Evolutionary conservation across 2,329 filamentous ascomycete species (phyloP).

Genomic region (Graphium sp.): DNA sequence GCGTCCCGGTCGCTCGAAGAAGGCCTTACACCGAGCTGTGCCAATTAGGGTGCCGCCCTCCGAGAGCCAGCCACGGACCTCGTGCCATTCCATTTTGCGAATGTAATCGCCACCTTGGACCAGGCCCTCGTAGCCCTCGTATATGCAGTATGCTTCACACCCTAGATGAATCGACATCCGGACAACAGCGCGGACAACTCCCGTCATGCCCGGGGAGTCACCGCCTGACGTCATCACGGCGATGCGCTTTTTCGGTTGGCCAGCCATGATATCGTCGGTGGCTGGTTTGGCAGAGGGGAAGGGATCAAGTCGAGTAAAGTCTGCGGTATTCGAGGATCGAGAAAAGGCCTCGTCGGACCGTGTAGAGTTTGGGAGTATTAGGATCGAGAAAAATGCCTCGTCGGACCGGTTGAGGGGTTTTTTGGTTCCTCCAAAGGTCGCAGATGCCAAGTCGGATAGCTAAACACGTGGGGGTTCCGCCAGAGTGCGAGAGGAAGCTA

Average conservation of each 20-base stretch:
- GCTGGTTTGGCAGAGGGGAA: conserved; percentile 7
- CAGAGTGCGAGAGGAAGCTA: no score
- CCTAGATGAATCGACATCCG: conserved; percentile 77
- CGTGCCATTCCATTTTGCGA: conserved; percentile 74
- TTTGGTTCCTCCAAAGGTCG: no score
- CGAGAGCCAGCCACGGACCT: conserved; percentile 85
- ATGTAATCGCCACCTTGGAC: conserved; percentile 83
- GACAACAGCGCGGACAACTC: conserved; percentile 74
- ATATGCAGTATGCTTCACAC: conserved; percentile 66
- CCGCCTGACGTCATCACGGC: conserved; percentile 90
- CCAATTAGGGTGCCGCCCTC: conserved; percentile 94
- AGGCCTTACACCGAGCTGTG: conserved; percentile 81
- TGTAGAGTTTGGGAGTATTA: conserved; percentile 1
- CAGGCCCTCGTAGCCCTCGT: conserved; percentile 91
- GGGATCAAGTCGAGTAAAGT: conserved; percentile 5
- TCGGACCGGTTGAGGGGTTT: no score
- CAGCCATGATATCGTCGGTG: conserved; percentile 18
- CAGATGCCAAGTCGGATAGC: no score
- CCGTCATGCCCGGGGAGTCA: conserved; percentile 92
- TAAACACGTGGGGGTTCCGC: no score
- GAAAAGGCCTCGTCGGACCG: no score
- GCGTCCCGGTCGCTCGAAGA: conserved; percentile 76
- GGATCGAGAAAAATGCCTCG: conserved; percentile 8
- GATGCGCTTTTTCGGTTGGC: conserved; percentile 44
- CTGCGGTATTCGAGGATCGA: no score